Evolutionary conservation across 2,329 filamentous ascomycete genomes (phyloP), one percentile per base, ranked within the genome.

Genomic region (Colletotrichum tropicale): DNA sequence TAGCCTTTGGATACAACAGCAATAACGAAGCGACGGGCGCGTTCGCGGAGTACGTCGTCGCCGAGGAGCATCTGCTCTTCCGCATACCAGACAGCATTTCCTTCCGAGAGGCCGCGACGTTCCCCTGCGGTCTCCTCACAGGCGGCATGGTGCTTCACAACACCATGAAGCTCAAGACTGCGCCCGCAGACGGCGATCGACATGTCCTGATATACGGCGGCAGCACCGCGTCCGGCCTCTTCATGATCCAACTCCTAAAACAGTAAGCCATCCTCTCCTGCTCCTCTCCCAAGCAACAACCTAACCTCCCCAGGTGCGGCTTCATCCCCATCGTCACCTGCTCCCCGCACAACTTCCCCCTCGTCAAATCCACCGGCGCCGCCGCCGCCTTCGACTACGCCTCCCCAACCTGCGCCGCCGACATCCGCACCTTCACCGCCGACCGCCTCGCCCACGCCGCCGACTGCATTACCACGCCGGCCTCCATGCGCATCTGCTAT

Each of bases 141-240:
- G 48, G 43, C 24, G 60, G 69, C 60, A 58, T 66, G 32, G 69
- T 71, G 6, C 24, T 71, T 12, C 79, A 70, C 43, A 55, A 74
- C 21, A 71, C 79, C 30, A 78, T 83, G 79, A 82, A 80, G 8
- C 76, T 85, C 8, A 84, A 79, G 16, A 77, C 78, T 15, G 77
- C 76, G 60, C 71, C 75, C 5, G 66, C 79, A 13, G 8, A 48
- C 2, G 24, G 13, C 2, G n/a, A 55, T 21, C 16, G 9, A 24
- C 73, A 76, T 56, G 81, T 90, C 0, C 79, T 90, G 2, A 84
- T 90, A 5, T 85, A 84, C 61, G 88, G 88, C 2, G 89, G 87
- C 3, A 82, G 81, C 38, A 87, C 87, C 2, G 81, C 86, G 0
- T 84, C 82, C 1, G 88, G 88, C 1, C 86, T 89, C 76, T 88